phyloP scores from a whole-genome alignment of 768 basidiomycete genomes.

The Dioszegia hungarica region DNA sequence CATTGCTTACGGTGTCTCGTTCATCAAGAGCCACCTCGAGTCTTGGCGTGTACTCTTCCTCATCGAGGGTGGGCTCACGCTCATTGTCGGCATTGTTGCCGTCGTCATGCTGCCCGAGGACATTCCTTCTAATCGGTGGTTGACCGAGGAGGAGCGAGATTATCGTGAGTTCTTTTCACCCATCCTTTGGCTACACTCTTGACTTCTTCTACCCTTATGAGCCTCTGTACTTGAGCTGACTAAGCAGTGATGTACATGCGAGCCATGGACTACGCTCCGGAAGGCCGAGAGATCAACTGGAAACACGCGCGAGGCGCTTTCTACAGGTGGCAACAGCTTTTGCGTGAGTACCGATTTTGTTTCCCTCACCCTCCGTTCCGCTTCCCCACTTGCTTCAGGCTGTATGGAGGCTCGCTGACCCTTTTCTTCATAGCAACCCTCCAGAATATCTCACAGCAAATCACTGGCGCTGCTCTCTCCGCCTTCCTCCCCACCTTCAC shows the following conservation, averaged over 20 bases:
- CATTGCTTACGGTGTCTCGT: conserved; percentile 9
- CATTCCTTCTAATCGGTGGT: background rate
- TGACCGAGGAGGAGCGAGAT: conserved; percentile 20
- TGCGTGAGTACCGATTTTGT: conserved; percentile 10
- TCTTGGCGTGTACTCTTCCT: conserved; percentile 57
- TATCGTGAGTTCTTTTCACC: conserved; percentile 16
- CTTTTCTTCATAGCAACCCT: conserved; percentile 6
- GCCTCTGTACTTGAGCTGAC: conserved; percentile 1
- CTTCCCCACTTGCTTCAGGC: no score
- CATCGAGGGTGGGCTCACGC: conserved; percentile 52
- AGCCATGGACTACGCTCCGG: conserved; percentile 6
- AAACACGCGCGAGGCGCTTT: conserved; percentile 11
- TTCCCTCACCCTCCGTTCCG: background rate
- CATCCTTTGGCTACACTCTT: no score
- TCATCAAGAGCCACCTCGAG: conserved; percentile 46
- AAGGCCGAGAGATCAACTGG: conserved; percentile 25
- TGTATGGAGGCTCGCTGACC: no score
- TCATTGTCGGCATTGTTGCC: conserved; percentile 52
- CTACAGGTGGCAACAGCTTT: conserved; percentile 14
- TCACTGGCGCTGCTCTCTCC: conserved; percentile 19
- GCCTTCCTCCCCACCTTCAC: conserved; percentile 24
- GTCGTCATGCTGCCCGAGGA: conserved; percentile 41
- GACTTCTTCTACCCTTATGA: background rate
- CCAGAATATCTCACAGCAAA: conserved; percentile 14
- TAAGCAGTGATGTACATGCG: conserved; percentile 8